Percentiles rank a stretch among this genome's conserved stretches.
These are phyloP conservation scores for Penicillium sp. DNA, from an alignment of 2,329 filamentous ascomycete genomes.

Conservation along the genomic window DNA sequence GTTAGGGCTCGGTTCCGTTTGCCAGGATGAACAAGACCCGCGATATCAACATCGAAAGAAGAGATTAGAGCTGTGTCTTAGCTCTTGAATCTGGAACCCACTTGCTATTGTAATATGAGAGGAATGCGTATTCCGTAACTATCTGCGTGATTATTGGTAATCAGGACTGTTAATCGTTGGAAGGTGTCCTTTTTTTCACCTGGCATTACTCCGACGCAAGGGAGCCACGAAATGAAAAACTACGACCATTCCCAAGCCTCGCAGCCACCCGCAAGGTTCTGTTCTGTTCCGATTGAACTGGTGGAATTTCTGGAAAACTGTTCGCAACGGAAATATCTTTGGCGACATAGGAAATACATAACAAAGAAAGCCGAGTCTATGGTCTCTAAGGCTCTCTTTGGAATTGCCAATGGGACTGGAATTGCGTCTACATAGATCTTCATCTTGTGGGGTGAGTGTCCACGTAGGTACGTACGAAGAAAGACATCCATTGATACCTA, in stretches of 20 bases:
- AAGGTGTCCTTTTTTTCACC: background rate
- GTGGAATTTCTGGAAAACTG: background rate
- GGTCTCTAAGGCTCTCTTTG: background rate
- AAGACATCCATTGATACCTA: background rate
- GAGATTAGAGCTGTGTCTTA: background rate
- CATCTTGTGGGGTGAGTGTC: no score
- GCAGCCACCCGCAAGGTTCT: constrained; percentile 15
- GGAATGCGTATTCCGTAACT: constrained; percentile 8
- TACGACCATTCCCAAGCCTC: constrained; percentile 12
- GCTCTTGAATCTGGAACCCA: background rate
- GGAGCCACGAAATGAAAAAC: constrained; percentile 11
- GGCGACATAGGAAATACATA: background rate
- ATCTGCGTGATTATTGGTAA: background rate
- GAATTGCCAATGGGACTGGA: background rate
- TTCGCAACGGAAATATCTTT: background rate
- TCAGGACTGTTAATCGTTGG: background rate
- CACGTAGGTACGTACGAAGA: background rate
- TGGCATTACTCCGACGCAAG: constrained; percentile 26
- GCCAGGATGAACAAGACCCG: background rate
- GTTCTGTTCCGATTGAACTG: background rate
- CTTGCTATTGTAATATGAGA: background rate
- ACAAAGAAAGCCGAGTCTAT: background rate
- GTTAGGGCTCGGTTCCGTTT: background rate
- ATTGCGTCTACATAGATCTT: no score
- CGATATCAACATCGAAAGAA: background rate